Evolutionary conservation across 2,329 filamentous ascomycete species (phyloP), one percentile per base, ranked within the genome.

Genomic region (Esteya vermicola): DNA sequence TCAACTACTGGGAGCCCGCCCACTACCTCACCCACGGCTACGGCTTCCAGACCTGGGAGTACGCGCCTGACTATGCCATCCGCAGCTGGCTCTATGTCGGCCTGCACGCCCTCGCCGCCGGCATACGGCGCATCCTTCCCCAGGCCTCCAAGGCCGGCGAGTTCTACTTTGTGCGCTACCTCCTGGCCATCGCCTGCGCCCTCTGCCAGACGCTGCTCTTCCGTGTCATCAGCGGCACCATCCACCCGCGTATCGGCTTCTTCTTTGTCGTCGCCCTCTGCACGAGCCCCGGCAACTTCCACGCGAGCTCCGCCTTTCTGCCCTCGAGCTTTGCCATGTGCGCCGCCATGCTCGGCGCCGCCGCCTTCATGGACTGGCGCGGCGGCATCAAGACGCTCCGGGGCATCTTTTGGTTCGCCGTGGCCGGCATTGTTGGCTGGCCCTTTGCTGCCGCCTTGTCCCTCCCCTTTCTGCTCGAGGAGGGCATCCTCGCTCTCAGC

Each of bases 271-370:
- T 89, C 45, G 75, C 81, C 33, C 78, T 81, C 44, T 63, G 85
- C 37, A 77, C 80, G 43, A 93, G 82, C 45, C 84, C 91, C 0
- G 91, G 91, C 33, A 93, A 94, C 70, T 96, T 94, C 55, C 85
- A 95, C 58, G 81, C 91, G 5, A 85, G 85, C 42, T 72, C 82
- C 2, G 78, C 89, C 6, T 95, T 84, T 54, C 66, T 98, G 6
- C 91, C 91, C 0, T 94, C 88, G 9, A 94, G 82, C 57, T 98
- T 98, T 54, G 82, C 91, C 53, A 98, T 98, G 91, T 95, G 93
- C 57, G 83, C 78, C 44, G 78, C 76, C 13, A 91, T 91, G 70
- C 65, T 96, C 8, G 91, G 88, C 10, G 75, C 86, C 41, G 74
- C 86, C 2, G 77, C 85, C 1, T 98, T 96, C 58, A 81, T 98